Base-by-base conservation (phyloP, 2,329 filamentous ascomycete genomes). In the Annulohypoxylon truncatum region DNA sequence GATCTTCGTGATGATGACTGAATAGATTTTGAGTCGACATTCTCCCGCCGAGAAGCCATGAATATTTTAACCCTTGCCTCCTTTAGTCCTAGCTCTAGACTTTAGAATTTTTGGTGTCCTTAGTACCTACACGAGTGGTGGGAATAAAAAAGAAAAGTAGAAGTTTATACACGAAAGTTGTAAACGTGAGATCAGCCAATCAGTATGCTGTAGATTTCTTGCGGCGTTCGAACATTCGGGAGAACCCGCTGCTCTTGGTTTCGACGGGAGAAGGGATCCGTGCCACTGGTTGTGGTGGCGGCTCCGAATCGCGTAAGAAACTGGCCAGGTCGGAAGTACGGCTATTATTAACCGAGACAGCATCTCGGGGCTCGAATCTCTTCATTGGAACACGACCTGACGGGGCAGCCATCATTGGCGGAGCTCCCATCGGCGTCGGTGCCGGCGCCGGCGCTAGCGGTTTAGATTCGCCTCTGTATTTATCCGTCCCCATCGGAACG, bases 231-330 rank as follows among this genome's bases (percentile, higher is more conserved):
- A 86, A 85, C 74, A 85, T 81, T 58, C 81, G 84, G 22, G 82
- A 80, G 24, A 85, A 76, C 7, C 81, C 78, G 52, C 74, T 72
- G n/a, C 80, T 78, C 51, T 82, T 81, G 28, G 76, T 78, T 15
- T 76, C 76, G 1, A 73, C 54, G 7, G 71, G 71, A 20, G 76
- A 75, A n/a, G 74, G 62, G 5, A 73, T 72, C 1, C 73, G 67
- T 12, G 72, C 62, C 24, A 76, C 69, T 22, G 78, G 72, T 1
- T 73, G 68, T 12, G 83, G 82, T 1, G 90, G 89, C 2, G 91
- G 91, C 31, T 84, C 89, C 12, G 90, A 91, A 72, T 88, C 88
- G 56, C 85, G 87, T 29, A 96, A 79, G 76, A 95, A 95, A 54
- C 89, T 87, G 0, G 92, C 91, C 46, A 95, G 79, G 53, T 93